These are phyloP conservation scores for Xylaria castorea DNA, from an alignment of 495 filamentous ascomycete species.

Conservation along the genomic window DNA sequence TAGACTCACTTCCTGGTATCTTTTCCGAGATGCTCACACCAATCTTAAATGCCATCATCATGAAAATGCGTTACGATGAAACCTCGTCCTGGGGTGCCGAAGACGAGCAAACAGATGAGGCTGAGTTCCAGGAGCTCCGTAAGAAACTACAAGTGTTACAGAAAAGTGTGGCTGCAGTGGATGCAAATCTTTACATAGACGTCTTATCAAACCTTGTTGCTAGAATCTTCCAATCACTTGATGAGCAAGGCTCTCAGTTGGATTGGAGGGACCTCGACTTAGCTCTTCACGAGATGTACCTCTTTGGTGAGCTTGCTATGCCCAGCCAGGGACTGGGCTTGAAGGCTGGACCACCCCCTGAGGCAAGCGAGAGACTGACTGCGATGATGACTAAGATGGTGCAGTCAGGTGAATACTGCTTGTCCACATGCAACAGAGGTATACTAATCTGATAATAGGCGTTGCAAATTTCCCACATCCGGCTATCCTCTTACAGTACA, in stretches of 20 bases:
- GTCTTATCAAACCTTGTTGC: constrained; percentile 83
- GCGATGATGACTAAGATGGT: constrained; percentile 95
- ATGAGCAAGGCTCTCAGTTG: constrained; percentile 71
- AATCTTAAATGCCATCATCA: constrained; percentile 87
- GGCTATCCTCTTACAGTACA: constrained; percentile 91
- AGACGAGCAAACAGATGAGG: constrained; percentile 93
- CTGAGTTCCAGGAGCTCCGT: constrained; percentile 95
- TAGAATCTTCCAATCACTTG: constrained; percentile 78
- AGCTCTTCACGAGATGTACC: constrained; percentile 93
- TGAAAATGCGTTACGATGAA: constrained; percentile 97
- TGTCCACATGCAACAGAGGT: not conserved
- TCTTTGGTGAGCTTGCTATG: constrained; percentile 93
- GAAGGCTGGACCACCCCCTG: constrained; percentile 78
- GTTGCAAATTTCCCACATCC: constrained; percentile 87
- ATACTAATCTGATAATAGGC: constrained; percentile 55
- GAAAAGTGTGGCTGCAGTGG: constrained; percentile 84
- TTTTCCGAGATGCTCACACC: constrained; percentile 81
- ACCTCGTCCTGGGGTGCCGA: constrained; percentile 93
- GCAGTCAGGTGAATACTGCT: constrained; percentile 72
- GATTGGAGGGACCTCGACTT: constrained; percentile 97
- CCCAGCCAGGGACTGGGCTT: constrained; percentile 80
- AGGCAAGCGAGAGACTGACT: constrained; percentile 76
- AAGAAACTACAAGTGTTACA: constrained; percentile 88
- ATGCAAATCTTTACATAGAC: constrained; percentile 83
- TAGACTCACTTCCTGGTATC: constrained; percentile 67